Evolutionary conservation across 345 rosid genomes (phyloP), one percentile per base, ranked within the genome.

Genomic region (Trapa incisa): DNA sequence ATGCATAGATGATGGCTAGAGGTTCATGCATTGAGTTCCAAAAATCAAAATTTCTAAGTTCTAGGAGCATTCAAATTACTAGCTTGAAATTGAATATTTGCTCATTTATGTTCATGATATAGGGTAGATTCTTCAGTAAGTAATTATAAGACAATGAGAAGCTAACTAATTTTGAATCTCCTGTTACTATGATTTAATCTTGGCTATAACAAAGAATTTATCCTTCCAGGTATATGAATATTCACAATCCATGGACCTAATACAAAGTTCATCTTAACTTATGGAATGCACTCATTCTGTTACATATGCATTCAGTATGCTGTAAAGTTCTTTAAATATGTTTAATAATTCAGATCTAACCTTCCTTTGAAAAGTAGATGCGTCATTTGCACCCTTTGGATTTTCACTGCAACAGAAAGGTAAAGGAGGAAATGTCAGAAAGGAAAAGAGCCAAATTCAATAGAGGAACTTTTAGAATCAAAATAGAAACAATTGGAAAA

Each of bases 281-380:
- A 54, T n/a, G 1, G 3, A 22, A 54, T 33, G 35, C 60, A 54
- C 10, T 6, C 35, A 15, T n/a, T 54, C 33, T 54, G 35, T 54
- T 53, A 4, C 33, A 53, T 53, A 15, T n/a, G 58, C 58, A 53
- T 17, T 53, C 33, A n/a, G 32, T 4, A n/a, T n/a, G 58, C 11
- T 54, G 60, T 54, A 22, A 2, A 54, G 17, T 54, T 54, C 33
- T 54, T 6, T 54, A 22, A 41, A 22, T 35, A 35, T 43, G 72
- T 37, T 17, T 16, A 50, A 50, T 50, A 65, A 61, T 41, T 33
- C 10, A 57, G 48, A 65, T 73, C 79, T 66, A 72, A 91, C 99
- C 99, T 94, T 94, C 79, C 96, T 87, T 77, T 94, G 97, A 84
- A 94, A 94, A 62, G 97, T 91, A 67, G 97, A 91, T 66, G 96